A percentile compares a stretch with the other conserved stretches of the same genome.
Conservation (phyloP, 768 basidiomycete genomes). For the Galerina marginata region DNA sequence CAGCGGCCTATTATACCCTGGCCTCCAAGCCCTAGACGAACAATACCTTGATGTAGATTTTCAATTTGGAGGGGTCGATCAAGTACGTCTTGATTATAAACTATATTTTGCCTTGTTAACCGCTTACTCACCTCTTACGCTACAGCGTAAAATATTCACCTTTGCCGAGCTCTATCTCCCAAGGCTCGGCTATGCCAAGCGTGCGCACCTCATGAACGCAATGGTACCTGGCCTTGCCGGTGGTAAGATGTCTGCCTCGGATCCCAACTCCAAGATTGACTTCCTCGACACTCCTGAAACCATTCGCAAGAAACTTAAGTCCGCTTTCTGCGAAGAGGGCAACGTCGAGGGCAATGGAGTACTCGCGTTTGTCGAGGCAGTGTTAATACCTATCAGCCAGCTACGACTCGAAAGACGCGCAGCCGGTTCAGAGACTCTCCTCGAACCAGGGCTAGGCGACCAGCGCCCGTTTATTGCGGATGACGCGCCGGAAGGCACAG, state of each 20-base stretch:
- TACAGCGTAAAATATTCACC: slow-evolving; percentile 95
- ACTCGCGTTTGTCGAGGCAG: slow-evolving; percentile 82
- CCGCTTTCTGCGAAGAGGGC: slow-evolving; percentile 94
- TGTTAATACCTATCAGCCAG: slow-evolving; percentile 87
- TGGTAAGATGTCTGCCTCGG: slow-evolving; percentile 98
- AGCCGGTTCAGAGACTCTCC: slow-evolving; percentile 47
- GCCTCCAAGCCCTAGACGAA: slow-evolving; percentile 95
- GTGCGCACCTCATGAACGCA: slow-evolving; percentile 96
- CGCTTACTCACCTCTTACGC: neutral
- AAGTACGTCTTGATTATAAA: slow-evolving; percentile 55
- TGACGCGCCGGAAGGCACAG: slow-evolving; percentile 78
- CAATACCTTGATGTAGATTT: slow-evolving; percentile 96
- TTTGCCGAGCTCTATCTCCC: slow-evolving; percentile 97
- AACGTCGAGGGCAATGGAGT: slow-evolving; percentile 89
- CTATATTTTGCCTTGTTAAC: neutral
- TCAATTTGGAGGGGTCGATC: slow-evolving; percentile 98
- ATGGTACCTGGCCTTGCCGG: slow-evolving; percentile 97
- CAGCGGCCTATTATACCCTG: slow-evolving; percentile 94
- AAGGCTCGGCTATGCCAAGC: slow-evolving; percentile 88
- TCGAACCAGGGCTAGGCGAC: slow-evolving; percentile 55
- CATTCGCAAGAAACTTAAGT: slow-evolving; percentile 88
- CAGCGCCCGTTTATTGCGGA: slow-evolving; percentile 66
- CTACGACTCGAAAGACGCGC: slow-evolving; percentile 64
- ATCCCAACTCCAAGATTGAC: slow-evolving; percentile 98
- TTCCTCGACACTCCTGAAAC: slow-evolving; percentile 88